Evolutionary conservation across 768 basidiomycete species (phyloP), one percentile per base, ranked within the genome.

Genomic region (Lyophyllum semitale): DNA sequence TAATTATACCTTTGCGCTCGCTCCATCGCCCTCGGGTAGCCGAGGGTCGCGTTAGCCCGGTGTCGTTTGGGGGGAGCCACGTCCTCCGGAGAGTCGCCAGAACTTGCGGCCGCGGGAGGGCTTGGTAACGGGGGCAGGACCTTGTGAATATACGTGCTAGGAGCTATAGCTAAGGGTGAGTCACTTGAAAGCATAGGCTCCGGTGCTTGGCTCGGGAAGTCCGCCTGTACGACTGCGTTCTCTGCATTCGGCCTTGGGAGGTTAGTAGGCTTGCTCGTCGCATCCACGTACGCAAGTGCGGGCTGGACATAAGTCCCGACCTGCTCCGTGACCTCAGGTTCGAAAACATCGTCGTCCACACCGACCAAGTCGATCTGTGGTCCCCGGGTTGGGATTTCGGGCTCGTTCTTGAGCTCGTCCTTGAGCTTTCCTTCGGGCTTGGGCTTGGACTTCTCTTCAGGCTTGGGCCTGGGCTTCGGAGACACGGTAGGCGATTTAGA

Each of bases 11-110:
- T 3, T 9, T 49, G 20, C 4, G 48, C 52, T 18, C 52, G 38
- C 6, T n/a, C 43, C 35, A 58, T 13, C 3, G 52, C 26, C n/a
- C 52, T n/a, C 3, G 57, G 57, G 13, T 32, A 58, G 2, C 44
- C 26, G 2, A 7, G 40, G 6, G 32, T n/a, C n/a, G n/a, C n/a
- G n/a, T n/a, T n/a, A n/a, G n/a, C n/a, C n/a, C n/a, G n/a, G n/a
- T n/a, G n/a, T n/a, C n/a, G n/a, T n/a, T n/a, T n/a, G n/a, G n/a
- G n/a, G n/a, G n/a, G n/a, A n/a, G n/a, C n/a, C n/a, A n/a, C n/a
- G n/a, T n/a, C n/a, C n/a, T n/a, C n/a, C n/a, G n/a, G n/a, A n/a
- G n/a, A n/a, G 18, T 48, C 35, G 38, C 17, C 1, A 23, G 18
- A 1, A 6, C 18, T 15, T 15, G 13, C 30, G 15, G 30, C 4